Evolutionary conservation across 1,139 yeast species (phyloP), one percentile per base, ranked within the genome.

Genomic region (Taphrina deformans): DNA sequence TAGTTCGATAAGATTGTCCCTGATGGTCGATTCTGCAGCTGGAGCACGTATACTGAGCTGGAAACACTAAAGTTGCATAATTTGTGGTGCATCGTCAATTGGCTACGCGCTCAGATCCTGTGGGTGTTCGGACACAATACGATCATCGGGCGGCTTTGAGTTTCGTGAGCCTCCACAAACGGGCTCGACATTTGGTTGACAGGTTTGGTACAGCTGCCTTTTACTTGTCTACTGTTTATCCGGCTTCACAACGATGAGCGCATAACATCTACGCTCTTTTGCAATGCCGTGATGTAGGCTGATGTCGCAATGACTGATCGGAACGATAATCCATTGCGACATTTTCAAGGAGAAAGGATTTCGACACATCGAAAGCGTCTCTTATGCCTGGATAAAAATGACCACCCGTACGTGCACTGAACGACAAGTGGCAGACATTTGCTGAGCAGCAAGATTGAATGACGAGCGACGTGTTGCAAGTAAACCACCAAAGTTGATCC

Each of bases 251-350:
- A 29, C 10, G 6, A n/a, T n/a, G n/a, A n/a, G n/a, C n/a, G n/a
- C 33, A 29, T 29, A 6, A 29, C 10, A 29, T 6, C 6, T 6
- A 29, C 33, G 33, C 10, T 10, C 6, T 38, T 18, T 12, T n/a
- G 41, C 48, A 21, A 44, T 44, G 48, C 10, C 48, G 48, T 44
- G 27, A 23, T 9, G n/a, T 44, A 10, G 10, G n/a, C 9, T 7
- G 27, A 44, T 44, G 48, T 18, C 26, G 48, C 48, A n/a, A 44
- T 44, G 48, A 44, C 27, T 18, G 48, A 44, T 44, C 48, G 27
- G n/a, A 44, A 44, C 27, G 48, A 44, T 23, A 44, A 44, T 23
- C 48, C 48, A 18, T 44, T 44, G 48, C 48, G 48, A 44, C 48
- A 44, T n/a, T 44, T 44, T 21, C 48, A 44, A 21, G n/a, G 12